phyloP scores from a whole-genome alignment of 768 basidiomycete genomes.

The Xerocomus brunneocitrinus region DNA sequence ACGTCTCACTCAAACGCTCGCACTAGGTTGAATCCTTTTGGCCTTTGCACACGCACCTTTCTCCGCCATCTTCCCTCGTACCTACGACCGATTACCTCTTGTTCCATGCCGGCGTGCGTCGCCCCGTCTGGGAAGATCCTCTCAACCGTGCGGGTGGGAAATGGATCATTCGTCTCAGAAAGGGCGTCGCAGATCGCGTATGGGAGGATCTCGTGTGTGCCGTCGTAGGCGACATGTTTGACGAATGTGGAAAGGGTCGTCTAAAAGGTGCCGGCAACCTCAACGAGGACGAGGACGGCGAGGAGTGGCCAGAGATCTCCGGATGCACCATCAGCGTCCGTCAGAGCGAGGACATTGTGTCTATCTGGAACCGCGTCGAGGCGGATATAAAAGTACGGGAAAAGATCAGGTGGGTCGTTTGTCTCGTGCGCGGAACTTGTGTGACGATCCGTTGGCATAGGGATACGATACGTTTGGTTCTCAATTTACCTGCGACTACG shows the following conservation, averaged over 20 bases:
- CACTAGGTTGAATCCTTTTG: slow-evolving; percentile 89
- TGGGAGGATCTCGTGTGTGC: slow-evolving; percentile 90
- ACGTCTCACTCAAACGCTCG: slow-evolving; percentile 7
- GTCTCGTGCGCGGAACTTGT: slow-evolving; percentile 14
- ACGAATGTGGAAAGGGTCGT: slow-evolving; percentile 45
- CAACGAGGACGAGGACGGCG: slow-evolving; percentile 33
- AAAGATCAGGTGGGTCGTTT: slow-evolving; percentile 69
- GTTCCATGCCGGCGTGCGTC: slow-evolving; percentile 79
- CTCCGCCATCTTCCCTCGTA: slow-evolving; percentile 74
- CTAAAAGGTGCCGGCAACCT: slow-evolving; percentile 23
- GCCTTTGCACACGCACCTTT: slow-evolving; percentile 89
- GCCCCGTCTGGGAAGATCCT: slow-evolving; percentile 96
- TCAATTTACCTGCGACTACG: slow-evolving; percentile 72
- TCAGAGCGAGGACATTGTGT: slow-evolving; percentile 90
- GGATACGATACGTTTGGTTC: slow-evolving; percentile 71
- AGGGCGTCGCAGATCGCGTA: slow-evolving; percentile 84
- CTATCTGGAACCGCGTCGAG: slow-evolving; percentile 87
- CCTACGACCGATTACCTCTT: slow-evolving; percentile 94
- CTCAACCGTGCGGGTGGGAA: slow-evolving; percentile 85
- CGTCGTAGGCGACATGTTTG: slow-evolving; percentile 87
- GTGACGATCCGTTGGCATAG: slow-evolving; percentile 35
- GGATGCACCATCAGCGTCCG: slow-evolving; percentile 94
- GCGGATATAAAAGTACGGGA: slow-evolving; percentile 71
- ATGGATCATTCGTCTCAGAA: slow-evolving; percentile 91
- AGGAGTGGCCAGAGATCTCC: slow-evolving; percentile 78